Evolutionary conservation across 495 filamentous ascomycete species (phyloP).

Genomic region (Physcia stellaris): DNA sequence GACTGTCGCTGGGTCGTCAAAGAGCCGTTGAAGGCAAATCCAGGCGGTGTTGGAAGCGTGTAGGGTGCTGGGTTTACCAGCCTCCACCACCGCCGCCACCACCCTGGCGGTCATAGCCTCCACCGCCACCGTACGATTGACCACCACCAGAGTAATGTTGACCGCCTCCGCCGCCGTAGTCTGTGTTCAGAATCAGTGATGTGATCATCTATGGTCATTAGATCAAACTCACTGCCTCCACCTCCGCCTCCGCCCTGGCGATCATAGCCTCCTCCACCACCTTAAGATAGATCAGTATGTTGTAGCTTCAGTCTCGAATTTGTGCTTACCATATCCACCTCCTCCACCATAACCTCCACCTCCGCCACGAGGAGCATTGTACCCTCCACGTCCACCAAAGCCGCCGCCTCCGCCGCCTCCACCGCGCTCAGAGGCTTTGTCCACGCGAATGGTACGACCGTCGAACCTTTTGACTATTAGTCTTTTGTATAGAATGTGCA

Average conservation of each 20-base stretch:
- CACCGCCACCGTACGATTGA: slow-evolving; percentile 14
- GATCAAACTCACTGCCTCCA: slow-evolving; percentile 22
- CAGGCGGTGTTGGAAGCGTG: slow-evolving; percentile 8
- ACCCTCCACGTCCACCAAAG: slow-evolving; percentile 31
- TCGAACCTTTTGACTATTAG: slow-evolving; percentile 57
- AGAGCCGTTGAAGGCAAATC: slow-evolving; percentile 7
- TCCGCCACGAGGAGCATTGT: slow-evolving; percentile 29
- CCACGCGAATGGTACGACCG: slow-evolving; percentile 87
- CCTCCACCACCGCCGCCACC: slow-evolving; percentile 13
- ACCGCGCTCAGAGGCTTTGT: slow-evolving; percentile 79
- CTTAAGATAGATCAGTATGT: too few relatives aligned
- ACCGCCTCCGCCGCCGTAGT: slow-evolving; percentile 13
- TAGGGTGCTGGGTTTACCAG: slow-evolving; percentile 10
- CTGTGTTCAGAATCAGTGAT: slow-evolving; percentile 1
- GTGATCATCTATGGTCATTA: too few relatives aligned
- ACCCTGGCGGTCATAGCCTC: slow-evolving; percentile 9
- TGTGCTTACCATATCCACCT: slow-evolving; percentile 21
- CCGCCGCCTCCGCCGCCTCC: slow-evolving; percentile 20
- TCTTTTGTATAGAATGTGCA: not conserved
- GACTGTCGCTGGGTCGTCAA: slow-evolving; percentile 9
- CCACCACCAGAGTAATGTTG: slow-evolving; percentile 14
- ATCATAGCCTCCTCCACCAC: slow-evolving; percentile 22
- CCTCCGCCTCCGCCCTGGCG: slow-evolving; percentile 16
- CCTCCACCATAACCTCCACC: slow-evolving; percentile 21
- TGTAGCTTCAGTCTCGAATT: not conserved